Evolutionary conservation across 495 filamentous ascomycete genomes (phyloP), one percentile per base, ranked within the genome.

Genomic region (Lepidopterella palustris): DNA sequence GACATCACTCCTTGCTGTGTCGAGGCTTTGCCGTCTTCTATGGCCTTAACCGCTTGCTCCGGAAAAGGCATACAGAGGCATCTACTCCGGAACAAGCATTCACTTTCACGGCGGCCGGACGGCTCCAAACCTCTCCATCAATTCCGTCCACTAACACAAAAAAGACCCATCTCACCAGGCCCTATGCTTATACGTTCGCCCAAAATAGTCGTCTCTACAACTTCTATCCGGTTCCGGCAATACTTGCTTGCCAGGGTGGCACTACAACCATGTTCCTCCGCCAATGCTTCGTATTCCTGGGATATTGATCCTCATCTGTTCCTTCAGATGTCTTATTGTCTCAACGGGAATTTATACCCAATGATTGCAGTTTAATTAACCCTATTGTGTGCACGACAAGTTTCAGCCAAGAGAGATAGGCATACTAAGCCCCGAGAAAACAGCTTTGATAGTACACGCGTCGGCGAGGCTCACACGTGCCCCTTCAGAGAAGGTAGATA

Each of bases 361-460:
- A 42, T 42, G 13, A 42, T 15, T 13, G 35, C 35, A 42, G 13
- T 3, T 18, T 42, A 15, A 42, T 2, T 15, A 42, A 18, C 18
- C 35, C 35, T 3, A 3, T 15, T 42, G 3, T 42, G 35, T 42
- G 10, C 35, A 42, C 18, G 35, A 18, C 9, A 42, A 11, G 35
- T 42, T 42, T 42, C 3, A 42, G 35, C 35, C 35, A 42, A 42
- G 35, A 42, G 3, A 15, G 35, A 15, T 42, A 21, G 24, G 15
- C 18, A 25, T 50, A 25, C 47, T 25, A 18, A 21, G 47, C 47
- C 47, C 23, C 21, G 23, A 24, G 20, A 50, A 50, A 50, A 50
- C 47, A 49, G 45, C 45, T 21, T 49, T 49, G 23, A n/a, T n/a
- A n/a, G n/a, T n/a, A n/a, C 45, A 49, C 47, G 47, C 47, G 47